These are phyloP conservation scores for Podaxis sp. DNA, from an alignment of 768 basidiomycete species.

Conservation along the genomic window DNA sequence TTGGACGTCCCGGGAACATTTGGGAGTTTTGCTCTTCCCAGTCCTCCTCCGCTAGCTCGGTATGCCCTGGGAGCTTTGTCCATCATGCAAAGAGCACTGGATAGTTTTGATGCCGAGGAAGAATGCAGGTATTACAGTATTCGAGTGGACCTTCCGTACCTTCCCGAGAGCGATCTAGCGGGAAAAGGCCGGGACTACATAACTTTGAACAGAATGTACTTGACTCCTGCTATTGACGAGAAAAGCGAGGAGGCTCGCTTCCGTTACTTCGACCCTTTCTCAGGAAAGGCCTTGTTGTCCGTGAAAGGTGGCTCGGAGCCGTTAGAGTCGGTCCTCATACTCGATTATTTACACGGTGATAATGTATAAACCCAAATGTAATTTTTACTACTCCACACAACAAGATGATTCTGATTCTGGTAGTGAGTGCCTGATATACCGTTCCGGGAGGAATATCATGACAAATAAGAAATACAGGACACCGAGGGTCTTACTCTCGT, in stretches of 20 bases:
- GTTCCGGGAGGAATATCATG: no score
- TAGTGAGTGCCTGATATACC: no score
- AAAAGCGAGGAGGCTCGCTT: neutral
- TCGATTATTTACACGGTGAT: neutral
- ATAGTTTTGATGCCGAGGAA: neutral
- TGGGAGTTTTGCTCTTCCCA: neutral
- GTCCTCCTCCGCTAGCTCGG: neutral
- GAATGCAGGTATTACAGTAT: neutral
- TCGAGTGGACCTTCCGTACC: neutral
- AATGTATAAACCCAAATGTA: neutral
- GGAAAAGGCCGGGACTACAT: neutral
- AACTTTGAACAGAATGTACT: neutral
- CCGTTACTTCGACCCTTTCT: neutral
- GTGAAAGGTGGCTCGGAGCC: neutral
- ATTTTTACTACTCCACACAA: no score
- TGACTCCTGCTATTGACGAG: neutral
- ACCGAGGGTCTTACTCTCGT: no score
- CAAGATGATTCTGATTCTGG: no score
- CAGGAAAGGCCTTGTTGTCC: neutral
- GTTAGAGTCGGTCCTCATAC: neutral
- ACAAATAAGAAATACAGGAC: no score
- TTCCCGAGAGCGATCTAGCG: neutral
- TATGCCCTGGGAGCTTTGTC: neutral
- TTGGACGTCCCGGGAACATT: neutral
- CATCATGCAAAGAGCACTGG: neutral